These are phyloP conservation scores for Talaromyces funiculosus DNA, from an alignment of 2,329 filamentous ascomycete genomes.

Conservation along the genomic window DNA sequence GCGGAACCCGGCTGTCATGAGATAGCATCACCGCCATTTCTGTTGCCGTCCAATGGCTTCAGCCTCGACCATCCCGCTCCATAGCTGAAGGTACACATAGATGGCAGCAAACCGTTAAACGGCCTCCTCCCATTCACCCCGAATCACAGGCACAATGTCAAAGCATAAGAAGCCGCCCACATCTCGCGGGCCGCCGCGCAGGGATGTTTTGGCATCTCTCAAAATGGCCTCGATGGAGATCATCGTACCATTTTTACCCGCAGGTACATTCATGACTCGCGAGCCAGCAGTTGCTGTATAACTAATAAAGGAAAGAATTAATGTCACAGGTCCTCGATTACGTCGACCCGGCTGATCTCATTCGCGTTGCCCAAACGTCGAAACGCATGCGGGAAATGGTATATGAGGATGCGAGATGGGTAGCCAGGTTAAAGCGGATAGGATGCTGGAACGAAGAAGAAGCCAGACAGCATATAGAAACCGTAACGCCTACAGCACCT, in stretches of 20 bases:
- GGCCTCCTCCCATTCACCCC: slow-evolving; percentile 20
- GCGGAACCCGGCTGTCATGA: neutral
- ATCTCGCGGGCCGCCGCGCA: slow-evolving; percentile 32
- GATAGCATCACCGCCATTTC: neutral
- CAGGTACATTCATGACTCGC: slow-evolving; percentile 52
- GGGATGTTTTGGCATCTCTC: slow-evolving; percentile 66
- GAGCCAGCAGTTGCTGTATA: neutral
- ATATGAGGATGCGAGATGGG: slow-evolving; percentile 95
- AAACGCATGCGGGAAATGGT: slow-evolving; percentile 94
- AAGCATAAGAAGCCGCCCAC: slow-evolving; percentile 43
- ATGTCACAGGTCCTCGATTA: slow-evolving; percentile 84
- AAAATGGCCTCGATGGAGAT: slow-evolving; percentile 76
- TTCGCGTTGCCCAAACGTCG: slow-evolving; percentile 78
- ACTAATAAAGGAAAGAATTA: slow-evolving; percentile 59
- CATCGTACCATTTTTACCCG: slow-evolving; percentile 71
- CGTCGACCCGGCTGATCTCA: slow-evolving; percentile 75
- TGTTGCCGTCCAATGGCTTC: slow-evolving; percentile 5
- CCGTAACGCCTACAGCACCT: neutral
- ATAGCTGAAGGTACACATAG: neutral
- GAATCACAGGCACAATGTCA: slow-evolving; percentile 36
- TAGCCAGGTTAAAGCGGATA: slow-evolving; percentile 77
- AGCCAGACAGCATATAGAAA: slow-evolving; percentile 73
- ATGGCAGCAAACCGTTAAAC: neutral
- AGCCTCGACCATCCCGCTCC: neutral
- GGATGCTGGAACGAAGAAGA: slow-evolving; percentile 87